Conservation (phyloP, 352 stramenopile genomes). For the Globisporangium lucens region DNA sequence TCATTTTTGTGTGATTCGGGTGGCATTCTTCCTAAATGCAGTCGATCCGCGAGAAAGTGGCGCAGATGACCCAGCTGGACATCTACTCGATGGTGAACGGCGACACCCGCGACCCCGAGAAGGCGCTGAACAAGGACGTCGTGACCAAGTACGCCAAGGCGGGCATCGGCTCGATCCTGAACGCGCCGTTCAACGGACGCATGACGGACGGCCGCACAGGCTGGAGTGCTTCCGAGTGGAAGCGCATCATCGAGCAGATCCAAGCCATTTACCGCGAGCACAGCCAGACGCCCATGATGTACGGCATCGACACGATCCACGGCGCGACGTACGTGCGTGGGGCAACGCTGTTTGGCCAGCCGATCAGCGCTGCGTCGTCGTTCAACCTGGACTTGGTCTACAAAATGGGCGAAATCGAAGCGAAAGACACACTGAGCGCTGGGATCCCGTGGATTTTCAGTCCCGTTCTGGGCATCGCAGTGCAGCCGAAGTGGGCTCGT, state of each 20-base stretch:
- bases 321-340: constrained; percentile 86
- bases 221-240: constrained; percentile 73
- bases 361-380: constrained; percentile 85
- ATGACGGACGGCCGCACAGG: constrained; percentile 43
- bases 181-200: constrained; percentile 56
- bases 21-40: constrained; percentile 7
- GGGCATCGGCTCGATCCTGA: constrained; percentile 87
- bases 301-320: constrained; percentile 89
- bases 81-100: constrained; percentile 81
- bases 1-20: background rate
- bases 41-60: constrained; percentile 63
- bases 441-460: constrained; percentile 92
- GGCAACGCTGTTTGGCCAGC: constrained; percentile 82
- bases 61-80: constrained; percentile 91
- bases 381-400: constrained; percentile 83
- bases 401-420: constrained; percentile 69
- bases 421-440: constrained; percentile 81
- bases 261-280: constrained; percentile 67
- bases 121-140: constrained; percentile 44
- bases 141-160: constrained; percentile 63
- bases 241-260: constrained; percentile 59
- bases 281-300: constrained; percentile 67
- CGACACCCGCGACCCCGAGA: constrained; percentile 42
- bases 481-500: constrained; percentile 82
- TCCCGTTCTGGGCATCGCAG: constrained; percentile 81